Base-by-base conservation (phyloP, 768 basidiomycete species). In the Boletus edulis region DNA sequence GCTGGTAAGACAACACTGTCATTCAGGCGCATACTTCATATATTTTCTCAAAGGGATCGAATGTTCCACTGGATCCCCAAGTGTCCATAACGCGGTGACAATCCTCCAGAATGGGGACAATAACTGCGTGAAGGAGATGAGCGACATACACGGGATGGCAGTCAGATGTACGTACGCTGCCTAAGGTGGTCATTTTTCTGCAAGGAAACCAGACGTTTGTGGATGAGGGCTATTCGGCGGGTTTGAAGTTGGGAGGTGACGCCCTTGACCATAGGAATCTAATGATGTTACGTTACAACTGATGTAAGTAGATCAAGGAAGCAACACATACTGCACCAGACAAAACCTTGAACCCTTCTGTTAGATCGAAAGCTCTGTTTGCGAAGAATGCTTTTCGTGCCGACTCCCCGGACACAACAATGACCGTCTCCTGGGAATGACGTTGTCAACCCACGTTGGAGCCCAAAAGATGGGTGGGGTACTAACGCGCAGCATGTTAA, bases 181-280 rank as follows among this genome's bases (percentile, higher is more conserved):
- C 74, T 76, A 46, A 91, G 74, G 49, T 81, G 77, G 38, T 81
- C 82, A 61, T 84, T 81, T 59, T 77, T 79, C 67, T 90, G 88
- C 40, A 83, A 76, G 37, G 77, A 75, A 24, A 78, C 77, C 37
- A 91, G 79, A 58, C 89, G 85, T 67, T 83, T 89, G 72, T 89
- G 84, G 53, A 91, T 89, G 61, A 79, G 74, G 27, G 81, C 72
- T 67, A 89, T 78, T 59, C 81, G 75, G 57, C 78, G 79, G 49
- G 78, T 76, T 61, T 86, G 82, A 42, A 89, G 77, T 68, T 85
- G 80, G 55, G 86, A 83, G 24, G 89, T 90, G 45, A 91, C 83
- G 40, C 88, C 87, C 62, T 78, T 80, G 61, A 89, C 80, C 78
- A 87, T 82, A 58, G 89, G 88, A 58, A 91, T 85, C 88, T 90